Base-by-base conservation (phyloP, 257 asterid genomes). In the Handroanthus guayacan region DNA sequence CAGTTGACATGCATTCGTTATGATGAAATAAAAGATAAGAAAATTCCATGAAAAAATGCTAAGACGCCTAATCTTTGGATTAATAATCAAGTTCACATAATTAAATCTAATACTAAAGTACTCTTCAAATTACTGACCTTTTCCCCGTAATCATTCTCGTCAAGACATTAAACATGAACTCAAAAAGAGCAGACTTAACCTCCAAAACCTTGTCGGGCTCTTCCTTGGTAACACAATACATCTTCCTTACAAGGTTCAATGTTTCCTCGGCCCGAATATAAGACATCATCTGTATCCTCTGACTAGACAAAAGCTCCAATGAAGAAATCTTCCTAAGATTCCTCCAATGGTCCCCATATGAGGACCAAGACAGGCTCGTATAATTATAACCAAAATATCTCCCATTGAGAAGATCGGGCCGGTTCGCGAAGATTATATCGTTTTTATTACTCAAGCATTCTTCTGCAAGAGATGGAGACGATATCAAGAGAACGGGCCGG, bases 271-370 rank as follows among this genome's bases (percentile, higher is more conserved):
- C 87, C 67, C 93, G 81, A 47, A 86, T 56, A 64, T 52, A 69
- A 3, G 90, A 75, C 1, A 84, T 74, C 81, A 17, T 16, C 11
- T 86, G 79, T 18, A 88, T 34, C 50, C 91, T 52, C 10, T 69
- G 79, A 0, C 82, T 37, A 0, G 96, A 92, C 44, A 92, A 69
- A 1, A 89, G 82, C 84, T 89, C 85, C 2, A 79, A 16, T 0
- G 93, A 77, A 0, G 89, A 84, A 3, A 91, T 84, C 70, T 81
- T 76, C 43, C 96, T 74, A 3, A 89, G 89, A n/a, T 87, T 89
- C 51, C 86, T 83, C 97, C 91, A 89, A 39, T 87, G 92, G 16
- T 89, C 90, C 0, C 97, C 86, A 13, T 91, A 89, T 0, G 96
- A 80, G 9, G 89, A 71, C 92, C 95, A 87, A 1, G 87, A 76